phyloP scores from a whole-genome alignment of 371 early-diverging fungal genomes.

The Haplosporangium sp. region DNA sequence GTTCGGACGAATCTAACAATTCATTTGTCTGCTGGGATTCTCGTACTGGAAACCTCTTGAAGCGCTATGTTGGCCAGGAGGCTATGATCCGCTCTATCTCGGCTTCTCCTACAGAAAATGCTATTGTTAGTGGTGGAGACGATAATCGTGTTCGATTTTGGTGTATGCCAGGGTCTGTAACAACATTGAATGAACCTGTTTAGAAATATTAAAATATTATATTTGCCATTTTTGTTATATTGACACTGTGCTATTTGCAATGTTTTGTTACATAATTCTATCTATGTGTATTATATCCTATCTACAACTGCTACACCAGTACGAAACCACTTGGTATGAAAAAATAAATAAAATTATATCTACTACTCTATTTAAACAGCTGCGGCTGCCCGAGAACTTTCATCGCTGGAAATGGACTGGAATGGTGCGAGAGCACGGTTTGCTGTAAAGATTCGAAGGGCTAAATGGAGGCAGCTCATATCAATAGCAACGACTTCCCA shows the following conservation, averaged over 20 bases:
- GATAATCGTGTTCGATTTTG: conserved; percentile 51
- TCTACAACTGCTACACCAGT: conserved; percentile 1
- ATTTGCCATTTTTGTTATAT: not conserved
- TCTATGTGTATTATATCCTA: not conserved
- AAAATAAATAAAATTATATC: not conserved
- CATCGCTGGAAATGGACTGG: conserved; percentile 10
- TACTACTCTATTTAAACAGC: not conserved
- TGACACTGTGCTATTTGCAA: not conserved
- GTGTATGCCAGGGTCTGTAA: conserved; percentile 13
- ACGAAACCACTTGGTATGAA: not conserved
- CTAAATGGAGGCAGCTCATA: conserved; percentile 57
- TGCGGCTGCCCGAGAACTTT: conserved; percentile 1
- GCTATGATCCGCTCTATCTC: conserved; percentile 73
- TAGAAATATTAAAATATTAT: not conserved
- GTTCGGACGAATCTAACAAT: conserved; percentile 77
- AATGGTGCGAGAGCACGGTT: conserved; percentile 61
- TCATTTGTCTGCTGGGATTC: conserved; percentile 77
- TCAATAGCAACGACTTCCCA: conserved; percentile 82
- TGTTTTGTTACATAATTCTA: not conserved
- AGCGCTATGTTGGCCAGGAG: conserved; percentile 59
- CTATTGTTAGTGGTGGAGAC: conserved; percentile 58
- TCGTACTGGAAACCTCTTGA: conserved; percentile 65
- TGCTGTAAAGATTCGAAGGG: conserved; percentile 62
- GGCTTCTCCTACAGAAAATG: conserved; percentile 70
- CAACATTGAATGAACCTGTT: not conserved